A percentile compares a stretch with the other conserved stretches of the same genome.
These are phyloP conservation scores for Pestalotiopsis sp. DNA, from an alignment of 2,329 filamentous ascomycete species.

Conservation along the genomic window DNA sequence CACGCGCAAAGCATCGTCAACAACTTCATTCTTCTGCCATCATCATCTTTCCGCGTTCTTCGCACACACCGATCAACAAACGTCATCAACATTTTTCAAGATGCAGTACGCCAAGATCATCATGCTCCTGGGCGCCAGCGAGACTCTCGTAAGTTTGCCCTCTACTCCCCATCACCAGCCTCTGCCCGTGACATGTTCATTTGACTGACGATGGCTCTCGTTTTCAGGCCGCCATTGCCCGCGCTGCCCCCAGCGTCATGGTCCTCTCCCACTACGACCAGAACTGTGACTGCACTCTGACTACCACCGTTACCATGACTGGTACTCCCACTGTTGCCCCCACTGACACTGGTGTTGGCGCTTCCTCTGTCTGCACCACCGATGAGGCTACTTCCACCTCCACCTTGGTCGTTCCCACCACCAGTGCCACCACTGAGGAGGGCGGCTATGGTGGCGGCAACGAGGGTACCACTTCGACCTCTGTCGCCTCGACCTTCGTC, in stretches of 20 bases:
- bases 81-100: constrained; percentile 1
- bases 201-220: not conserved
- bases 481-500: not conserved
- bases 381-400: not conserved
- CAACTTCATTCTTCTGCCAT: not conserved
- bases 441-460: not conserved
- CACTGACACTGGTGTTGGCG: not conserved
- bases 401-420: not conserved
- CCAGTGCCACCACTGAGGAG: not conserved
- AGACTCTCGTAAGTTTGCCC: constrained; percentile 10
- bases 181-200: not conserved
- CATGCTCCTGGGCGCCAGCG: not conserved
- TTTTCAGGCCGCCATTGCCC: not conserved
- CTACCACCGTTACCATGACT: not conserved
- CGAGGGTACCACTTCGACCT: not conserved
- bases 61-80: constrained; percentile 1
- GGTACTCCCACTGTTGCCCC: not conserved
- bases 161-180: not conserved
- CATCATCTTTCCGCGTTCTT: not conserved
- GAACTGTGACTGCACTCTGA: constrained; percentile 7
- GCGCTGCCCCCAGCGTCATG: not conserved
- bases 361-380: not conserved
- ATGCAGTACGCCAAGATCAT: constrained; percentile 15
- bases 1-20: not conserved
- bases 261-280: constrained; percentile 1